Evolutionary conservation across 257 asterid genomes (phyloP), one percentile per base, ranked within the genome.

Genomic region (Fraxinus anomala): DNA sequence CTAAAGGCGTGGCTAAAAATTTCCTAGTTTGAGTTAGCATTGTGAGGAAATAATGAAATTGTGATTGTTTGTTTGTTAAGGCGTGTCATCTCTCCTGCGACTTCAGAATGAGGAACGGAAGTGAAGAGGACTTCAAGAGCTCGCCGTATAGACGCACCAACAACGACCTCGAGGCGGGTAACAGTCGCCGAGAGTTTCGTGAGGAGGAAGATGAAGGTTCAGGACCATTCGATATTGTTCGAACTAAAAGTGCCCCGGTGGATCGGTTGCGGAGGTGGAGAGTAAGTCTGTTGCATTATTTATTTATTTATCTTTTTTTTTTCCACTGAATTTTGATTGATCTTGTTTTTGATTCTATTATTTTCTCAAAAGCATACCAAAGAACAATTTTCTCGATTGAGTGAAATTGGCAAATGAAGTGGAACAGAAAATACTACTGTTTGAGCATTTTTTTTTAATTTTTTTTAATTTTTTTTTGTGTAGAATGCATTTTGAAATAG

Each of bases 211-310:
- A 90, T 13, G 91, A 77, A 10, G 82, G 80, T 12, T 81, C 88
- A 23, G 89, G 91, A 8, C 96, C 98, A 6, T 95, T 95, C 49
- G 85, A 89, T 81, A 93, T 95, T 80, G 86, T 80, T n/a, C 79
- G 98, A 13, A 95, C 99, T 39, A 95, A 95, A 80, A 79, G 98
- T 54, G 98, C 98, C 28, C 92, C 99, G 0, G 75, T 88, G 56
- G 89, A 95, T 80, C 90, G 95, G 72, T 80, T 95, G 82, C 91
- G 88, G 44, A 72, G 90, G 76, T 95, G 99, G 98, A 85, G 99
- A 87, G 99, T 94, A 83, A 84, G 99, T 83, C 19, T 3, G 5
- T 63, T 63, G 34, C 34, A 63, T 63, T 63, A 21, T 61, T 61
- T 10, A 59, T 59, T 9, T 9, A 6, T n/a, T 6, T 40, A 12